A percentile compares a stretch with the other conserved stretches of the same genome.
phyloP scores from a whole-genome alignment of 1,139 yeast species.

The Eremothecium sinecaudum region DNA sequence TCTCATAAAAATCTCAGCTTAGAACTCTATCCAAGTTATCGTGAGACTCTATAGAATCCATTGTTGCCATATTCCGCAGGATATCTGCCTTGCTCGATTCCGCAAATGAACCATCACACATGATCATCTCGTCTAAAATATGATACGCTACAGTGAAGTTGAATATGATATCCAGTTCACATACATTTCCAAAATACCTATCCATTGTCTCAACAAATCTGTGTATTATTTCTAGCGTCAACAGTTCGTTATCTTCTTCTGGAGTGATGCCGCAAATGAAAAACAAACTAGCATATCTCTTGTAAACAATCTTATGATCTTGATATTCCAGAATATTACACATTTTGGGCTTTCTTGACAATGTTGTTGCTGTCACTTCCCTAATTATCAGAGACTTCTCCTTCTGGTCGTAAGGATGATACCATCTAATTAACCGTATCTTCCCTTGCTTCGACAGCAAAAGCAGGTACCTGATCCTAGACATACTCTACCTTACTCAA shows the following conservation, averaged over 20 bases:
- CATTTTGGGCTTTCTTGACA: constrained; percentile 86
- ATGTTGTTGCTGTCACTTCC: constrained; percentile 77
- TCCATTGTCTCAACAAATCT: constrained; percentile 97
- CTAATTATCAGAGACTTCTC: constrained; percentile 77
- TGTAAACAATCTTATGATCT: constrained; percentile 78
- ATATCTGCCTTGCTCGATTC: constrained; percentile 81
- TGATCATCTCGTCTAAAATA: constrained; percentile 76
- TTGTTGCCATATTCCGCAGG: constrained; percentile 64
- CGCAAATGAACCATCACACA: constrained; percentile 73
- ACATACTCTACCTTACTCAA: constrained; percentile 32
- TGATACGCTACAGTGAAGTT: constrained; percentile 91
- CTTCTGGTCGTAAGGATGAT: constrained; percentile 65
- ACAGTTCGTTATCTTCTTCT: constrained; percentile 62
- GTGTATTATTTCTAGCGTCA: constrained; percentile 79
- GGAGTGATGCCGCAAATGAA: constrained; percentile 76
- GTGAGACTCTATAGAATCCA: constrained; percentile 63
- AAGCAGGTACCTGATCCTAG: constrained; percentile 71
- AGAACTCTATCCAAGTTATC: constrained; percentile 46
- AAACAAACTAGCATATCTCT: constrained; percentile 87
- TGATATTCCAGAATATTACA: constrained; percentile 89
- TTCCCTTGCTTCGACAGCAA: constrained; percentile 91
- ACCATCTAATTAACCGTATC: constrained; percentile 90
- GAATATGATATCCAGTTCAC: constrained; percentile 88
- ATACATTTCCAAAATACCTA: constrained; percentile 89
- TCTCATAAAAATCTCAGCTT: constrained; percentile 19